Base-by-base conservation (phyloP, 2,329 filamentous ascomycete genomes). In the Pseudocercospora pini-densiflorae region DNA sequence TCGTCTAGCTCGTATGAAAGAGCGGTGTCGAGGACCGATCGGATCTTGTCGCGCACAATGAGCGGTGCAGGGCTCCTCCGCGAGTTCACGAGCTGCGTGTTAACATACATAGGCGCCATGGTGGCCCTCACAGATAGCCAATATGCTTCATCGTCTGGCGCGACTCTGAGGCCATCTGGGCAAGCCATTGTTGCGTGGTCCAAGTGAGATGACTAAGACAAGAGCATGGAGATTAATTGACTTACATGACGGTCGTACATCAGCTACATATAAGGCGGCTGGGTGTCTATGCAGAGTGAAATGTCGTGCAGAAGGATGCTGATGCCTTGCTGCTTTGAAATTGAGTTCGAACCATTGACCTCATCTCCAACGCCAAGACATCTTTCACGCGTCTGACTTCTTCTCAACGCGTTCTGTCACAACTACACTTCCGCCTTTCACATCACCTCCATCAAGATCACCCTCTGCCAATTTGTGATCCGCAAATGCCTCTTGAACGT, bases 71-170 rank as follows among this genome's bases (percentile, higher is more conserved):
- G 54, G 29, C 54, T 31, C 3, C 54, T 27, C 14, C 54, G 54
- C 19, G 54, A 58, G 27, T 58, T 58, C n/a, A 58, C 54, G 24
- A 58, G 29, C 27, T 58, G 54, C n/a, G 31, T 58, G 54, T 58
- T 58, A 6, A 58, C 19, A 36, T 36, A 58, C 54, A 58, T 58
- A 33, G 54, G 24, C 19, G n/a, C 24, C 54, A 58, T 33, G 10
- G 29, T 33, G 29, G 54, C 24, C 21, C 54, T 14, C 16, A 58
- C n/a, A 31, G 29, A 23, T 14, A 58, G 54, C 54, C 54, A 58
- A 29, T 58, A 58, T 40, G 54, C 12, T 36, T 58, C 54, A 36
- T 58, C 31, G 27, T 58, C 54, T 23, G 54, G 31, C n/a, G n/a
- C 29, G 31, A n/a, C 14, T 21, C 27, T 33, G n/a, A 55, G 51